Base-by-base conservation (phyloP, 148 eudicot species). In the Rhododendron williamsianum region DNA sequence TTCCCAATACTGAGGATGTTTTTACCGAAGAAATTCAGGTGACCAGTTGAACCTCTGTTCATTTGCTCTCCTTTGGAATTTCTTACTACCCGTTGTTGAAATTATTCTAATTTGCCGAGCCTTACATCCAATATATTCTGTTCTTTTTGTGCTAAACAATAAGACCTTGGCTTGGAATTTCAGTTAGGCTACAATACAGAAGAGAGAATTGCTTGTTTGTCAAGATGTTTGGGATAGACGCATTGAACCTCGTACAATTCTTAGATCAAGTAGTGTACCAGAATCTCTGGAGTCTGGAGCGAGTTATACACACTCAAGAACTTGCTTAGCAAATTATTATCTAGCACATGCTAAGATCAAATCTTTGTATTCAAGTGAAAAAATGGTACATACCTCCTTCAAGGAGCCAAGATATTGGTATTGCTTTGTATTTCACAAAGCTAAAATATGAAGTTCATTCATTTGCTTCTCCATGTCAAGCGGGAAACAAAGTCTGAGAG, bases 11-110 rank as follows among this genome's bases (percentile, higher is more conserved):
- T 18, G 87, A 82, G 56, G 78, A 43, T 82, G 63, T 41, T 73
- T 43, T 30, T 48, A 21, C n/a, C n/a, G 88, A 80, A 81, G 83
- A 80, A 58, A 41, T 21, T 81, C 78, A 45, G 89, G 89, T 84
- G 87, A 63, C 3, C 21, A 23, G 30, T 46, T 74, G 38, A 56
- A 30, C 30, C 8, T 11, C 43, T 86, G 25, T 23, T 19, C 1
- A 43, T 30, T 63, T 77, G 9, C 43, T 38, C n/a, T 15, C 48
- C 16, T 9, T 51, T 54, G 8, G 46, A 16, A 38, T 77, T 7
- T 35, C 58, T 23, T 46, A 13, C 12, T 9, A 81, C 52, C 71
- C 49, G 19, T 85, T 81, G 81, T 72, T 36, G 35, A 43, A 58
- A 72, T 27, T 27, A 45, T 84, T 84, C 38, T 63, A 45, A 27